Conservation (phyloP, 1,284 basidiomycete genomes). For the Heterobasidion parviporum region DNA sequence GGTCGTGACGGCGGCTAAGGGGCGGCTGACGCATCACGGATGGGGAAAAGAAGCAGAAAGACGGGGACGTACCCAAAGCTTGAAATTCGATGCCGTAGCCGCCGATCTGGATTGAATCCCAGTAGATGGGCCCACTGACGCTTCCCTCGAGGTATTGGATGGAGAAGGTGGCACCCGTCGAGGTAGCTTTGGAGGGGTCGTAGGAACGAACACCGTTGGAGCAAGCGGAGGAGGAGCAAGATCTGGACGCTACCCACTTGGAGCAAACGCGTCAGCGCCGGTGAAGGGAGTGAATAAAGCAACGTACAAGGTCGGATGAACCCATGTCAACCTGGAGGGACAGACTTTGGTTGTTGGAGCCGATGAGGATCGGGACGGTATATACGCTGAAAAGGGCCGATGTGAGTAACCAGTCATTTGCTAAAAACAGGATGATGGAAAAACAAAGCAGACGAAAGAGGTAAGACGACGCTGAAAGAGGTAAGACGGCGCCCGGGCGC, state of each 20-base stretch:
- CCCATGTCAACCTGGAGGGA: conserved; percentile 68
- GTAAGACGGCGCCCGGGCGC: neutral
- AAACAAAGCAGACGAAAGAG: neutral
- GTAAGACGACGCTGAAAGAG: neutral
- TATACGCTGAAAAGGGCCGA: conserved; percentile 39
- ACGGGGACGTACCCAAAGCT: conserved; percentile 42
- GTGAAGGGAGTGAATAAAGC: neutral
- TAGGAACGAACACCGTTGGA: conserved; percentile 36
- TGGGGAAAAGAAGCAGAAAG: neutral
- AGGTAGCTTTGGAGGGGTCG: conserved; percentile 36
- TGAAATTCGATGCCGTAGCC: conserved; percentile 51
- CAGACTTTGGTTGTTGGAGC: conserved; percentile 36
- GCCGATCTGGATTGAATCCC: conserved; percentile 54
- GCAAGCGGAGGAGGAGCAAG: conserved; percentile 43
- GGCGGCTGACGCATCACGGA: too few species aligned
- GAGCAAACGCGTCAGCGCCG: neutral
- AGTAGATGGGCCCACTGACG: conserved; percentile 53
- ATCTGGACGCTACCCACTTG: conserved; percentile 58
- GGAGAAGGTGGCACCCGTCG: conserved; percentile 32
- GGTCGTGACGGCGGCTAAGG: conserved; percentile 31
- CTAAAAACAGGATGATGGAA: neutral
- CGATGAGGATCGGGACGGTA: conserved; percentile 46
- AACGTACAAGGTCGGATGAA: conserved; percentile 63
- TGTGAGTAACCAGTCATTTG: neutral
- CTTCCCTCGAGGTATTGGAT: conserved; percentile 53